Evolutionary conservation across 2,329 filamentous ascomycete species (phyloP).

Genomic region (Xenoacremonium recifei): DNA sequence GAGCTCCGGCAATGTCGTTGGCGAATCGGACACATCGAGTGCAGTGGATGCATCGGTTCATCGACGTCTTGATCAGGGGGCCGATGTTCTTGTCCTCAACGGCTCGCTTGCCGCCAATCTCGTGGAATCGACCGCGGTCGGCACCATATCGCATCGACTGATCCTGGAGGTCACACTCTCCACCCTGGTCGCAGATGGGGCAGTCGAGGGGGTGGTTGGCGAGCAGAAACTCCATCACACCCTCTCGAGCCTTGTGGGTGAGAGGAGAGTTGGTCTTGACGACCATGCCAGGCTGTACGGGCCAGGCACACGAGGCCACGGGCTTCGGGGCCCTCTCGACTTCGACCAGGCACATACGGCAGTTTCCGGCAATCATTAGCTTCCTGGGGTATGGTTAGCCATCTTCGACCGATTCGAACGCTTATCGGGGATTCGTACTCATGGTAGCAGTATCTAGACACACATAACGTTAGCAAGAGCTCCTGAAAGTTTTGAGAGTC

Average conservation of each 20-base stretch:
- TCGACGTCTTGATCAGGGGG: slow-evolving; percentile 96
- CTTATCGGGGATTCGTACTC: slow-evolving; percentile 63
- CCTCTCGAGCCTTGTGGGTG: slow-evolving; percentile 95
- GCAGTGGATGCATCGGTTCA: slow-evolving; percentile 99
- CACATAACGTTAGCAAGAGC: slow-evolving; percentile 32
- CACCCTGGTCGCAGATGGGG: slow-evolving; percentile 97
- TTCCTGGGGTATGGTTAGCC: slow-evolving; percentile 63
- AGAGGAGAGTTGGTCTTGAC: slow-evolving; percentile 97
- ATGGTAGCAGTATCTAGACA: slow-evolving; percentile 90
- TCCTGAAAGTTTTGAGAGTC: slow-evolving; percentile 14
- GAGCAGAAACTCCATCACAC: slow-evolving; percentile 97
- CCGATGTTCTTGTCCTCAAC: slow-evolving; percentile 99
- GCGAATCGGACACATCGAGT: slow-evolving; percentile 96
- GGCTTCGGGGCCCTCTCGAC: slow-evolving; percentile 96
- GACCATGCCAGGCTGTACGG: slow-evolving; percentile 97
- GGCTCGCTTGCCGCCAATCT: slow-evolving; percentile 91
- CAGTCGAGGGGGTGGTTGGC: slow-evolving; percentile 96
- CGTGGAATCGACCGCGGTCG: slow-evolving; percentile 95
- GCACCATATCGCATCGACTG: slow-evolving; percentile 99
- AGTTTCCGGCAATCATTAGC: slow-evolving; percentile 98
- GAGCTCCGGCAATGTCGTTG: slow-evolving; percentile 94
- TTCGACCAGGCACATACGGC: slow-evolving; percentile 99
- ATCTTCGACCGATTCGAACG: slow-evolving; percentile 25
- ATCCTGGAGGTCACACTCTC: slow-evolving; percentile 98
- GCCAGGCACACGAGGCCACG: slow-evolving; percentile 97